Base-by-base conservation (phyloP, 306 rosid genomes). In the Cicer pinnatifidum region DNA sequence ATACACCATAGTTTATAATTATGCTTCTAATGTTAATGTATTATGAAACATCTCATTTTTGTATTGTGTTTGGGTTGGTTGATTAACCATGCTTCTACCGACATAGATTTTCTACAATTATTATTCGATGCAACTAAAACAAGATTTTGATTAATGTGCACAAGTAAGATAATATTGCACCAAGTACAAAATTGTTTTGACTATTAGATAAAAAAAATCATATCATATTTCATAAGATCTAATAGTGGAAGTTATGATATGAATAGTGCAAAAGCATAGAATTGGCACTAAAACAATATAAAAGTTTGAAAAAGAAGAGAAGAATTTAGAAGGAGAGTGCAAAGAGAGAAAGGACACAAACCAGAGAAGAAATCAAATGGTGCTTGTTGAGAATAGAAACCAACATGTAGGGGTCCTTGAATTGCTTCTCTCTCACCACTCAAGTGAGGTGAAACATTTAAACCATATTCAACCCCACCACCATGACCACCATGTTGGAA, bases 321-420 rank as follows among this genome's bases (percentile, higher is more conserved):
- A 57, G 81, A 71, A n/a, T 59, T 51, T 9, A 28, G 9, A 68
- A 11, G 39, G 69, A 16, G 33, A 11, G 7, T 41, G 28, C 6
- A 45, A 45, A 16, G 70, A 59, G 76, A 38, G 56, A 19, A 43
- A 65, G 52, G 47, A 77, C 87, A 57, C 63, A 91, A 88, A 91
- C 96, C 97, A 60, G 85, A 70, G 73, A 84, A 78, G 84, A 82
- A 82, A 63, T 86, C 85, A 77, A 81, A 78, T 57, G 88, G 75
- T 56, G 83, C 19, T 13, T 83, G 89, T 33, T 81, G 87, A 65
- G 83, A 45, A 72, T 67, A 83, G 33, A 87, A 78, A 35, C 59
- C 46, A 61, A 12, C 66, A 41, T 15, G 10, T 64, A 83, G 76
- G 69, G 61, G 67, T 73, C 72, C 80, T 58, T 87, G 45, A 19